Evolutionary conservation across 768 basidiomycete species (phyloP).

Genomic region (Hemileccinum impolitum): DNA sequence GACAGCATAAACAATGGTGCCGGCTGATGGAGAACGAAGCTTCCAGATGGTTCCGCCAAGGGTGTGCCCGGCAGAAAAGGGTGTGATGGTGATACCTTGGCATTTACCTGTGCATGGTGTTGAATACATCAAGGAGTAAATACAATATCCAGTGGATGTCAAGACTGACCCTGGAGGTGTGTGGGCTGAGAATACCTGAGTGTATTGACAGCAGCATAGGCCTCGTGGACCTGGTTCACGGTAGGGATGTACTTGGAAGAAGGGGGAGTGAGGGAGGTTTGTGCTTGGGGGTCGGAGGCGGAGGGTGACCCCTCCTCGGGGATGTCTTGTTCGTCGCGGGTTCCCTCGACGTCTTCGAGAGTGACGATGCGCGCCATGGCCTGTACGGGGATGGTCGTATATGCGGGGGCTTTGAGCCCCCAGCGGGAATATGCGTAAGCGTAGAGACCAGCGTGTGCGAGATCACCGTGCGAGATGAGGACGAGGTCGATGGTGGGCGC

Average conservation of each 20-base stretch:
- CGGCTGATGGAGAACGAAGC: conserved; percentile 94
- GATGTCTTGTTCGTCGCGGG: conserved; percentile 72
- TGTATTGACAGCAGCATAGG: conserved; percentile 89
- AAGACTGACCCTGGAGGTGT: conserved; percentile 78
- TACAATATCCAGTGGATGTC: conserved; percentile 1
- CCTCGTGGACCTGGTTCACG: conserved; percentile 81
- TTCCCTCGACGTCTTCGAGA: conserved; percentile 81
- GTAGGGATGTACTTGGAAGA: conserved; percentile 65
- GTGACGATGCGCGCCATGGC: conserved; percentile 93
- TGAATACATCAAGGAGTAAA: not conserved
- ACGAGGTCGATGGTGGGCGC: conserved; percentile 86
- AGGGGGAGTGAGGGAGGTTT: conserved; percentile 17
- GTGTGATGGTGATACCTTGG: conserved; percentile 90
- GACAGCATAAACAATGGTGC: conserved; percentile 93
- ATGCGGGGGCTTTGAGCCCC: conserved; percentile 86
- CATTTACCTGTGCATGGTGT: conserved; percentile 62
- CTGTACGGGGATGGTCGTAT: conserved; percentile 92
- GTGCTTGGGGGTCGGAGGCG: conserved; percentile 14
- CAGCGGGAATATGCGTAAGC: conserved; percentile 87
- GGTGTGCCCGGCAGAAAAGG: conserved; percentile 92
- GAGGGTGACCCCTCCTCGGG: conserved; percentile 28
- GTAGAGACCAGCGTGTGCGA: conserved; percentile 87
- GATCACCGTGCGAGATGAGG: conserved; percentile 90
- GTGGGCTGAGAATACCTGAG: conserved; percentile 94
- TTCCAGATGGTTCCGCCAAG: conserved; percentile 98